Conservation (phyloP, 805 yeast genomes). For the Yarrowia bubula region DNA sequence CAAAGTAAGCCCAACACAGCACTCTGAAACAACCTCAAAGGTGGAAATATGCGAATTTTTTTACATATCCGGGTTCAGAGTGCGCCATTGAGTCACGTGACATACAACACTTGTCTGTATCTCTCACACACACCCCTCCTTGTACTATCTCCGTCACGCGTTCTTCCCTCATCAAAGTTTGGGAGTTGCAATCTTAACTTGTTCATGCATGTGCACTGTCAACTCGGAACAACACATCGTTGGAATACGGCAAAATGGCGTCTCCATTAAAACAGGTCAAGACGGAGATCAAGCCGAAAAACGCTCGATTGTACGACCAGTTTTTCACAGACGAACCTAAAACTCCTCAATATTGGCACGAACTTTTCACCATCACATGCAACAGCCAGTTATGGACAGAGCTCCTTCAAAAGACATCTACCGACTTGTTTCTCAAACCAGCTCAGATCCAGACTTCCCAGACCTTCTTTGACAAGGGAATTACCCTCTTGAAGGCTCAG, state of each 20-base stretch:
- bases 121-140: no score
- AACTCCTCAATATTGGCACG: constrained; percentile 16
- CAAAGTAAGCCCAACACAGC: no score
- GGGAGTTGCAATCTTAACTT: constrained; percentile 3
- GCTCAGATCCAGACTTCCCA: constrained; percentile 28
- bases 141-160: no score
- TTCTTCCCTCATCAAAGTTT: constrained; percentile 9
- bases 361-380: constrained; percentile 21
- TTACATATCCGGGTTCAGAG: no score
- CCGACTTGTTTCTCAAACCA: background rate
- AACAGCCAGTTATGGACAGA: constrained; percentile 28
- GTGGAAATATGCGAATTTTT: no score
- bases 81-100: no score
- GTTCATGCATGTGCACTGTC: no score
- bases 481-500: constrained; percentile 30
- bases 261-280: constrained; percentile 20
- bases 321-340: background rate
- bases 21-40: no score
- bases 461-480: constrained; percentile 33
- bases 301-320: constrained; percentile 7
- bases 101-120: no score
- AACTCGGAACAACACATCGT: constrained; percentile 13
- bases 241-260: background rate
- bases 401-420: background rate
- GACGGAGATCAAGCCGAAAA: constrained; percentile 19